phyloP scores from a whole-genome alignment of 352 stramenopile genomes.

The Pythium plurisporium region DNA sequence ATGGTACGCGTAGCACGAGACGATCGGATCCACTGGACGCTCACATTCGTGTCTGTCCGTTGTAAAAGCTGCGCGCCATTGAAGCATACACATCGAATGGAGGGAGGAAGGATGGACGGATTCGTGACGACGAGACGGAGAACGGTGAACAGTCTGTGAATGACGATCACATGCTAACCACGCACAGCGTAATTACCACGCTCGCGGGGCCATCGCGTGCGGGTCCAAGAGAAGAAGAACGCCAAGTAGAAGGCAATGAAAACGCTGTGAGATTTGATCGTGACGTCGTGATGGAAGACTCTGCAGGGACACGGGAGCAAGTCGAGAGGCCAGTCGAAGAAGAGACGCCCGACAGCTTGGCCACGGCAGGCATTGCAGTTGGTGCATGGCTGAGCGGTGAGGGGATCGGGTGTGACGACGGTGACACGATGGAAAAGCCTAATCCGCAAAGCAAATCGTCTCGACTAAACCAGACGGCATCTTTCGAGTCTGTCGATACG shows the following conservation, averaged over 20 bases:
- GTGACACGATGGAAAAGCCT: too few species aligned
- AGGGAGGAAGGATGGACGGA: background rate
- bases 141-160: background rate
- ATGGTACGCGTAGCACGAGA: constrained; percentile 30
- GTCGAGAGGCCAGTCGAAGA: background rate
- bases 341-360: background rate
- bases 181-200: too few species aligned
- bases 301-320: too few species aligned
- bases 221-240: too few species aligned
- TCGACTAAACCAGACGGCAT: too few species aligned
- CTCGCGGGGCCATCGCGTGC: too few species aligned
- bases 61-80: constrained; percentile 33
- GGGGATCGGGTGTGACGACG: background rate
- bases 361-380: background rate
- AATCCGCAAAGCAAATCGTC: too few species aligned
- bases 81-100: constrained; percentile 26
- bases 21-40: too few species aligned
- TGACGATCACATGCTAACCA: too few species aligned
- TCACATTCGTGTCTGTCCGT: too few species aligned
- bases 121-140: background rate
- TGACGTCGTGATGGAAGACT: background rate
- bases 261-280: too few species aligned
- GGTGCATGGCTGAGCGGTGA: constrained; percentile 11
- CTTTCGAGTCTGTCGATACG: background rate
- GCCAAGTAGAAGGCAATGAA: too few species aligned